Percentiles rank a stretch among this genome's conserved stretches.
Conservation (phyloP, 306 rosid species). For the Pueraria montana region DNA sequence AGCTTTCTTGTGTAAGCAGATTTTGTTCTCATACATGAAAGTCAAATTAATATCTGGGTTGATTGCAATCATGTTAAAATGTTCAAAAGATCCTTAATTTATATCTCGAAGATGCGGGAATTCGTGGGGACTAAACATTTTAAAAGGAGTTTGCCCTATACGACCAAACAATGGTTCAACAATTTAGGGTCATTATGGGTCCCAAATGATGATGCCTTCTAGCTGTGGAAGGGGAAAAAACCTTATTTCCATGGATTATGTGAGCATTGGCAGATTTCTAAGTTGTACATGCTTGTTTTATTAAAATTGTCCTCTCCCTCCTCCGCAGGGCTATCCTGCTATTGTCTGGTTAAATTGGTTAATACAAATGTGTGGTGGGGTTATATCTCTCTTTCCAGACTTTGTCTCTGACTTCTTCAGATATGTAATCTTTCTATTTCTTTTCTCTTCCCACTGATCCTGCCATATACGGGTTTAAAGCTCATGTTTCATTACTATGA, state of each 20-base stretch:
- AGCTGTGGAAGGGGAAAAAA: neutral
- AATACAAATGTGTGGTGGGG: neutral
- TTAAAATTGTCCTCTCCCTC: neutral
- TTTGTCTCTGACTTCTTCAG: neutral
- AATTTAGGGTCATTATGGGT: slow-evolving; percentile 20
- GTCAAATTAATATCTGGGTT: slow-evolving; percentile 39
- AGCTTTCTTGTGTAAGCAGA: slow-evolving; percentile 21
- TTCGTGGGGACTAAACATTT: slow-evolving; percentile 1
- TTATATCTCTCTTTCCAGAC: neutral
- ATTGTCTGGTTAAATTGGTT: slow-evolving; percentile 11
- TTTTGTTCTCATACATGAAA: slow-evolving; percentile 10
- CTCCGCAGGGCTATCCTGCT: neutral
- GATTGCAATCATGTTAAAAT: neutral
- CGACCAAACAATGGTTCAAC: slow-evolving; percentile 38
- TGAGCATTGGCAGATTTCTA: slow-evolving; percentile 27
- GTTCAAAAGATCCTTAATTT: slow-evolving; percentile 31
- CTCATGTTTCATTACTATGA: too few species aligned
- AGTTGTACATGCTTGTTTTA: slow-evolving; percentile 6
- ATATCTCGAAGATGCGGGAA: slow-evolving; percentile 21
- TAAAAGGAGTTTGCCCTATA: neutral
- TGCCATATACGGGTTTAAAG: too few species aligned
- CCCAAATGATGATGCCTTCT: neutral
- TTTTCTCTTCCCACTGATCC: neutral
- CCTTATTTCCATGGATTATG: neutral
- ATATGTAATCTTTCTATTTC: neutral